A percentile compares a stretch with the other conserved stretches of the same genome.
Evolutionary conservation across 2,329 filamentous ascomycete genomes (phyloP).

Genomic region (Sporothrix luriei): DNA sequence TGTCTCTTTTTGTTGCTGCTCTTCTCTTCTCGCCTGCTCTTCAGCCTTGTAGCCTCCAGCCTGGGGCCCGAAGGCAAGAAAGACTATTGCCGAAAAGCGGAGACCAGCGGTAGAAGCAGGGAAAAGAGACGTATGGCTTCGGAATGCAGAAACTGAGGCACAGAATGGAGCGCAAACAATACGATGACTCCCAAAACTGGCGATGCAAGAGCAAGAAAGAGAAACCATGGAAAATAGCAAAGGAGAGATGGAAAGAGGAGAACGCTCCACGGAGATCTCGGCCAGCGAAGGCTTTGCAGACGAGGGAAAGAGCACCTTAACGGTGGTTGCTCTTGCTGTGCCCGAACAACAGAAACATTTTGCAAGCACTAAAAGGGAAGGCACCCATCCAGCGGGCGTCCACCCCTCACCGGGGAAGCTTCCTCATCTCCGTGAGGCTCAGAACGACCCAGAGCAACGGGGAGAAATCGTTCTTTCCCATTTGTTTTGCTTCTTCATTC

Average conservation of each 20-base stretch:
- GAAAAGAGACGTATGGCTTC: background rate
- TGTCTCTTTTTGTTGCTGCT: background rate
- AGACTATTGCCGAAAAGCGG: slow-evolving; percentile 27
- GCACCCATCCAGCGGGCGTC: background rate
- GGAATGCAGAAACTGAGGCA: background rate
- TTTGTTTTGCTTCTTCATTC: background rate
- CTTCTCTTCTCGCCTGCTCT: background rate
- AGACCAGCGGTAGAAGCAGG: slow-evolving; percentile 19
- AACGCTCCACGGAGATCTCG: slow-evolving; percentile 16
- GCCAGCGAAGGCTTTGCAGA: slow-evolving; percentile 14
- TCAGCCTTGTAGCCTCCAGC: slow-evolving; percentile 22
- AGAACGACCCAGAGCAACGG: background rate
- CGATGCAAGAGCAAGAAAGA: slow-evolving; percentile 19
- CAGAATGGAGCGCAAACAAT: background rate
- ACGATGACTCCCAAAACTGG: slow-evolving; percentile 8
- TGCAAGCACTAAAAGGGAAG: slow-evolving; percentile 11
- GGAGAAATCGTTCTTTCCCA: slow-evolving; percentile 1
- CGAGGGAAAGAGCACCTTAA: background rate
- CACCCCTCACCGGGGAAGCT: slow-evolving; percentile 22
- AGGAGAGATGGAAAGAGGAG: background rate
- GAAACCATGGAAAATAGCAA: background rate
- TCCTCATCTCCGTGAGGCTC: slow-evolving; percentile 21
- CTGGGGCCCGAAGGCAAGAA: slow-evolving; percentile 4
- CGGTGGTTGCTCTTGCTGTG: slow-evolving; percentile 13
- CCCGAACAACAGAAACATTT: background rate